A percentile compares a stretch with the other conserved stretches of the same genome.
Conservation (phyloP, 768 basidiomycete species). For the Strobilomyces confusus region DNA sequence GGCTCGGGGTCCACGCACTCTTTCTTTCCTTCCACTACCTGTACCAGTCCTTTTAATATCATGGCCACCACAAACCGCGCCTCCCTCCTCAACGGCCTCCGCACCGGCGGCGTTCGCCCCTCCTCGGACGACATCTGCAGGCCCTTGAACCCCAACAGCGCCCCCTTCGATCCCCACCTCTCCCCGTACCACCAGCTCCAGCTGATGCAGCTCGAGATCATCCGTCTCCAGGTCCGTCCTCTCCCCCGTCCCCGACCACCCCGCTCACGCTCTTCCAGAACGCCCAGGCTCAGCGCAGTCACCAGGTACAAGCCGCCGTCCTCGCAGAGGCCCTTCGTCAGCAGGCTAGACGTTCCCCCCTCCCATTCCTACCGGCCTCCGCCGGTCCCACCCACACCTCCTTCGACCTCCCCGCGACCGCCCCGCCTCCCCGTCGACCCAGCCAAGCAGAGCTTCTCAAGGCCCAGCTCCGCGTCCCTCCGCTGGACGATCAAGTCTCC, state of each 20-base stretch:
- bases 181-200: constrained; percentile 72
- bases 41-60: constrained; percentile 25
- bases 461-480: constrained; percentile 47
- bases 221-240: constrained; percentile 68
- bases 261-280: constrained; percentile 39
- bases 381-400: constrained; percentile 63
- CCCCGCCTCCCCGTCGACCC: constrained; percentile 61
- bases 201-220: constrained; percentile 79
- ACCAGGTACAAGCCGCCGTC: constrained; percentile 69
- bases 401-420: constrained; percentile 61
- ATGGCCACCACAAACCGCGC: constrained; percentile 61
- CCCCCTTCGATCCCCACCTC: constrained; percentile 48
- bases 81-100: constrained; percentile 82
- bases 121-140: constrained; percentile 45
- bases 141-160: constrained; percentile 50
- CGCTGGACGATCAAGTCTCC: constrained; percentile 57
- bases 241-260: background rate
- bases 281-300: constrained; percentile 55
- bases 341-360: constrained; percentile 35
- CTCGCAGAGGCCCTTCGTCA: constrained; percentile 57
- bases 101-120: constrained; percentile 88
- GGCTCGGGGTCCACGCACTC: constrained; percentile 11
- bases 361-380: constrained; percentile 51
- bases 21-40: constrained; percentile 18
- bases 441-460: constrained; percentile 66